Percentiles rank a stretch among this genome's conserved stretches.
Conservation (phyloP, 176 grass and related monocot genomes). For the Phragmites australis region DNA sequence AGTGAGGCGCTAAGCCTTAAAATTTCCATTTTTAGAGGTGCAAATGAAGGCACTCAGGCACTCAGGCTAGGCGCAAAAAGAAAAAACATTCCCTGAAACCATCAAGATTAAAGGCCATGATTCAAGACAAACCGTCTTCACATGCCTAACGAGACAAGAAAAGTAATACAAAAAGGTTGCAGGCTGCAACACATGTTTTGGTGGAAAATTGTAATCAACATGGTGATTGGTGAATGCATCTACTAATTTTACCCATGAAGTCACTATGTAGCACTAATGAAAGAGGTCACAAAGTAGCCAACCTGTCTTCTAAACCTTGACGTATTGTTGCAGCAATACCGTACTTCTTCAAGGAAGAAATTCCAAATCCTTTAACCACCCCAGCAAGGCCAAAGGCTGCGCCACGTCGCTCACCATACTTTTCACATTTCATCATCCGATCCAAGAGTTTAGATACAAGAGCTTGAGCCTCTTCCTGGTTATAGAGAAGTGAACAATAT, state of each 20-base stretch:
- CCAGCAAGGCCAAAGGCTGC: constrained; percentile 98
- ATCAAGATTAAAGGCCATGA: background rate
- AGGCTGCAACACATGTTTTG: constrained; percentile 10
- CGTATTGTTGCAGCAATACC: constrained; percentile 64
- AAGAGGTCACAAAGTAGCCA: constrained; percentile 23
- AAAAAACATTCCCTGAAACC: background rate
- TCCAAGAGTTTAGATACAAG: constrained; percentile 80
- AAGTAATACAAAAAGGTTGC: background rate
- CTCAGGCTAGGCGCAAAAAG: background rate
- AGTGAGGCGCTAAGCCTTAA: background rate
- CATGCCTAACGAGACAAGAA: background rate
- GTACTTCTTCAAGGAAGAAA: constrained; percentile 94
- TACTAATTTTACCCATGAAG: constrained; percentile 11
- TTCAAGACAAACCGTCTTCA: background rate
- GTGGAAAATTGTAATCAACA: constrained; percentile 20
- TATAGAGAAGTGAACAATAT: constrained; percentile 21
- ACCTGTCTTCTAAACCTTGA: constrained; percentile 87
- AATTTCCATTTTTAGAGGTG: background rate
- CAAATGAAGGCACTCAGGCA: constrained; percentile 12
- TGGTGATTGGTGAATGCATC: constrained; percentile 27
- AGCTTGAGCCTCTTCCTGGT: constrained; percentile 84
- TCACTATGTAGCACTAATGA: constrained; percentile 4
- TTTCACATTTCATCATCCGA: constrained; percentile 89
- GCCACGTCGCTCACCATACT: constrained; percentile 90
- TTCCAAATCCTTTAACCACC: constrained; percentile 89